phyloP scores from a whole-genome alignment of 805 yeast species.

The Myxozyma kluyveri region DNA sequence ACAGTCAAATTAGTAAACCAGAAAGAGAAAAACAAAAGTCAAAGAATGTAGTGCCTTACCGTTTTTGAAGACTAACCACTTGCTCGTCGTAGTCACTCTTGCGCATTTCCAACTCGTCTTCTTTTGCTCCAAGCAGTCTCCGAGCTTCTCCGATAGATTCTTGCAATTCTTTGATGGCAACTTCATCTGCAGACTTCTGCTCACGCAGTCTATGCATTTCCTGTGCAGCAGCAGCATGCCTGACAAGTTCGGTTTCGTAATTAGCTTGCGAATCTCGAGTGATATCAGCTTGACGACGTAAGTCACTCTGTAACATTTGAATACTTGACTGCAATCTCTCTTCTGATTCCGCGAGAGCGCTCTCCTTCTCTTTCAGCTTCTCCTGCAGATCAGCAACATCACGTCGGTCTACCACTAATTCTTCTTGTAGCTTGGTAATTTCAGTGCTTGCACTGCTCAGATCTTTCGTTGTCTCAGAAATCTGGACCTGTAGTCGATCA shows the following conservation, averaged over 20 bases:
- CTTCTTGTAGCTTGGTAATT: conserved; percentile 32
- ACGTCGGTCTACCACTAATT: conserved; percentile 11
- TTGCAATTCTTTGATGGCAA: conserved; percentile 33
- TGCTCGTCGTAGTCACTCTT: conserved; percentile 47
- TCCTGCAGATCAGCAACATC: conserved; percentile 34
- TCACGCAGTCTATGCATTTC: conserved; percentile 43
- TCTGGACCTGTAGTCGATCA: conserved; percentile 12
- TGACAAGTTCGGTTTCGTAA: conserved; percentile 54
- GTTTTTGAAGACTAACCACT: conserved; percentile 45
- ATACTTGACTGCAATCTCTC: conserved; percentile 37
- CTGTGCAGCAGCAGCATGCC: conserved; percentile 52
- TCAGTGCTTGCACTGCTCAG: conserved; percentile 31
- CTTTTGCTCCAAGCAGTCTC: conserved; percentile 39
- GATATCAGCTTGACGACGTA: conserved; percentile 47
- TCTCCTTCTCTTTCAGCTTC: conserved; percentile 31
- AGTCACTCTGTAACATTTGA: conserved; percentile 38
- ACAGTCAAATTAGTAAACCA: background rate
- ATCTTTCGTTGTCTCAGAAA: conserved; percentile 32
- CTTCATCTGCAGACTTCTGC: conserved; percentile 38
- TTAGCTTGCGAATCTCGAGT: conserved; percentile 52
- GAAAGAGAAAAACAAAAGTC: background rate
- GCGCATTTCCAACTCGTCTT: conserved; percentile 49
- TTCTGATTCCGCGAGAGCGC: conserved; percentile 34
- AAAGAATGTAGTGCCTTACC: conserved; percentile 29
- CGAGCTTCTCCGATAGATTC: conserved; percentile 38